phyloP scores from a whole-genome alignment of 2,329 filamentous ascomycete genomes.

The Neocucurbitaria cava region DNA sequence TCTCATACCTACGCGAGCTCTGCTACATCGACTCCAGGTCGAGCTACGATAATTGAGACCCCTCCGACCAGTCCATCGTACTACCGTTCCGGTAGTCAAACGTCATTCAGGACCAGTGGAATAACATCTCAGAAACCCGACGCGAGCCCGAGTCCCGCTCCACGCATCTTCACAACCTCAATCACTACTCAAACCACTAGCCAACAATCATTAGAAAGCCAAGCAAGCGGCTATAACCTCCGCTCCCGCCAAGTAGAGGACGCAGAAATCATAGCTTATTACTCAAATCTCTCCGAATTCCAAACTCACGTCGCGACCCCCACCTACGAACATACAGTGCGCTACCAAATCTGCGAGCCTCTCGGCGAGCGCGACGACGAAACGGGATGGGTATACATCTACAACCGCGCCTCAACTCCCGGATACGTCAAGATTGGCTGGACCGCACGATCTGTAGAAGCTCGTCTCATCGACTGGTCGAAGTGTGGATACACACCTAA shows the following conservation, averaged over 20 bases:
- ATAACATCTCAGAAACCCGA: background rate
- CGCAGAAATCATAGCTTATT: background rate
- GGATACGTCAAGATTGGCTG: conserved; percentile 17
- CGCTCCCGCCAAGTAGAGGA: background rate
- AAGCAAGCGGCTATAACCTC: conserved; percentile 1
- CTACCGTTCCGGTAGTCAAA: background rate
- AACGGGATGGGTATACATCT: conserved; percentile 13
- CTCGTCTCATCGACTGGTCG: conserved; percentile 10
- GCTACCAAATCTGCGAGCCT: conserved; percentile 3
- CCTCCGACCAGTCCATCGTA: conserved; percentile 8
- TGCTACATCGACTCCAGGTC: conserved; percentile 3
- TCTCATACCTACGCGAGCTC: background rate
- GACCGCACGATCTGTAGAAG: conserved; percentile 7
- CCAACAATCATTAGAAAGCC: background rate
- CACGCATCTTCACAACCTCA: background rate
- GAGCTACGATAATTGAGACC: background rate
- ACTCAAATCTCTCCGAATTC: conserved; percentile 6
- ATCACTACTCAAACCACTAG: background rate
- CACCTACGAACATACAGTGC: conserved; percentile 5
- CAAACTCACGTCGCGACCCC: conserved; percentile 3
- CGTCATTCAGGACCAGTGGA: background rate
- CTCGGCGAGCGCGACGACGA: conserved; percentile 5
- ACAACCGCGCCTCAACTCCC: conserved; percentile 4
- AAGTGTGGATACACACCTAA: conserved; percentile 7
- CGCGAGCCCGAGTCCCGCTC: conserved; percentile 5